Percentiles rank a stretch among this genome's conserved stretches.
Evolutionary conservation across 2,329 filamentous ascomycete species (phyloP).

Genomic region (Curvularia eragrostidis): DNA sequence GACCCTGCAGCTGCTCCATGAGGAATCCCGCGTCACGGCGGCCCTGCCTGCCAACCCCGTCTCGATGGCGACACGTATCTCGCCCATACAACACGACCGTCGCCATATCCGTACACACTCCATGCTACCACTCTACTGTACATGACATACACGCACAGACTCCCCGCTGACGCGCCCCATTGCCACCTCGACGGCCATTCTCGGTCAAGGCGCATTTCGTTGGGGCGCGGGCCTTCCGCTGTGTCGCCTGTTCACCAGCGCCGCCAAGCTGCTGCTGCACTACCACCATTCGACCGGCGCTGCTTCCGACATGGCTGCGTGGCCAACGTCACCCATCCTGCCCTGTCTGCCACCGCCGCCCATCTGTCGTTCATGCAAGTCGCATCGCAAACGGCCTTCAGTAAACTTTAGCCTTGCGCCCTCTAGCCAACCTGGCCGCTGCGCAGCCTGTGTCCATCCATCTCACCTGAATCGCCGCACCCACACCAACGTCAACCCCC

Average conservation of each 20-base stretch:
- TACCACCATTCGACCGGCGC: constrained; percentile 20
- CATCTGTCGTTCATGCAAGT: background rate
- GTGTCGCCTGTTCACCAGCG: constrained; percentile 14
- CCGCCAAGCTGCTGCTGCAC: constrained; percentile 25
- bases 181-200: constrained; percentile 9
- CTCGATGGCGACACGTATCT: background rate
- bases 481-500: constrained; percentile 1
- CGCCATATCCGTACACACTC: no score
- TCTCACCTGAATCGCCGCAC: constrained; percentile 9
- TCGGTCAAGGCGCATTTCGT: constrained; percentile 17
- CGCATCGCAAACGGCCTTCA: background rate
- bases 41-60: background rate
- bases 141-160: background rate
- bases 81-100: background rate
- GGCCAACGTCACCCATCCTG: constrained; percentile 21
- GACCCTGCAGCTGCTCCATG: constrained; percentile 39
- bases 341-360: background rate
- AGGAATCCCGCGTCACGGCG: constrained; percentile 13
- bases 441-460: background rate
- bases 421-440: background rate
- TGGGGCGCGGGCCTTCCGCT: constrained; percentile 22
- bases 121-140: no score
- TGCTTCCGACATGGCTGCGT: constrained; percentile 17
- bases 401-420: background rate
- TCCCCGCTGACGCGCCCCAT: background rate